These are phyloP conservation scores for Flammula alnicola DNA, from an alignment of 1,284 basidiomycete genomes.

Conservation along the genomic window DNA sequence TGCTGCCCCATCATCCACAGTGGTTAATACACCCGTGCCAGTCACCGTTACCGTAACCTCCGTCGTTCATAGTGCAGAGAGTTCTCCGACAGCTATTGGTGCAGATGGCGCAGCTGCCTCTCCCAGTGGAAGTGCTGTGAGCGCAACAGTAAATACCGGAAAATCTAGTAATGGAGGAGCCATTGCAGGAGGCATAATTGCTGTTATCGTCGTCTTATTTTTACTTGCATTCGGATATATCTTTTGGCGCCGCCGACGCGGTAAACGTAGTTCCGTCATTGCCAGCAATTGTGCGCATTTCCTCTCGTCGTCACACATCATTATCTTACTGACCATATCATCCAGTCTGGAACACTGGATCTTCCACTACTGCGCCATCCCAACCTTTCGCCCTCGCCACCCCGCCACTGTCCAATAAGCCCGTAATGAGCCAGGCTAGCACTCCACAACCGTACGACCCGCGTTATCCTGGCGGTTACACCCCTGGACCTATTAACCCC, in stretches of 20 bases:
- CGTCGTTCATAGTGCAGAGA: background rate
- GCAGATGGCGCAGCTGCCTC: conserved; percentile 4
- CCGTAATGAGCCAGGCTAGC: conserved; percentile 2
- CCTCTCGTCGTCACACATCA: background rate
- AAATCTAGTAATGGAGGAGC: conserved; percentile 18
- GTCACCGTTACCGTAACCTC: conserved; percentile 16
- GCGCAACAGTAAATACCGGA: conserved; percentile 6
- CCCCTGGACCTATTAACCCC: background rate
- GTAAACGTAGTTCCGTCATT: conserved; percentile 3
- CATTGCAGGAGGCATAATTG: conserved; percentile 21
- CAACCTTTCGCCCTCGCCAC: conserved; percentile 1
- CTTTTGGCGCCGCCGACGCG: conserved; percentile 17
- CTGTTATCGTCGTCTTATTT: conserved; percentile 13
- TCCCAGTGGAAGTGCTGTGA: background rate
- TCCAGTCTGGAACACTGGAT: conserved; percentile 6
- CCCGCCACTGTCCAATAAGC: background rate
- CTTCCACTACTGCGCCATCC: background rate
- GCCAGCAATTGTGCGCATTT: conserved; percentile 8
- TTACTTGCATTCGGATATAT: conserved; percentile 18
- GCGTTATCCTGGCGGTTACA: conserved; percentile 9
- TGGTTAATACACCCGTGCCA: background rate
- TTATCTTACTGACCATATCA: background rate
- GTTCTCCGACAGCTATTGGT: background rate
- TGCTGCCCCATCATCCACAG: background rate
- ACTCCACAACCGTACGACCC: conserved; percentile 1